phyloP scores from a whole-genome alignment of 345 rosid species.

The Melaleuca quinquenervia region DNA sequence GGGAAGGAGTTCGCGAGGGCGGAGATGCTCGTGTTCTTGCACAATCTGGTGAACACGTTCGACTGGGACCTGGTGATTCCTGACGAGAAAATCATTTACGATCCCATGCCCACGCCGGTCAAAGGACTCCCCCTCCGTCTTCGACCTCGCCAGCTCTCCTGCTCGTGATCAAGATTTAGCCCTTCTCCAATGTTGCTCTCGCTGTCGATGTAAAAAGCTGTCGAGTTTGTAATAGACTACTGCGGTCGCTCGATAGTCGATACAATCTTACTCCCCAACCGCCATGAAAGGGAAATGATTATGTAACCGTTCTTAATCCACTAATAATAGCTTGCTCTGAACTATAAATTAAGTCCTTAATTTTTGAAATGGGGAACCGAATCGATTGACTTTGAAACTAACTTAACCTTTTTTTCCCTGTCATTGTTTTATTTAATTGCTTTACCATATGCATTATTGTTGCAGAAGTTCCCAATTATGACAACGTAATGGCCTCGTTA shows the following conservation, averaged over 20 bases:
- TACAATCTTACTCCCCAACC: not conserved
- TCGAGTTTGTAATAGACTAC: not conserved
- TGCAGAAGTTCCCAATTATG: not conserved
- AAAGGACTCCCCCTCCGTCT: conserved; percentile 11
- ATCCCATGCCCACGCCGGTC: conserved; percentile 9
- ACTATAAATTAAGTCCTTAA: too few relatives aligned
- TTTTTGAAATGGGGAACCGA: not conserved
- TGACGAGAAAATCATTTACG: conserved; percentile 1
- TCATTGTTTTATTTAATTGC: not conserved
- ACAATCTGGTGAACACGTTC: conserved; percentile 8
- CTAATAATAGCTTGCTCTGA: too few relatives aligned
- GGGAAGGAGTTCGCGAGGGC: conserved; percentile 8
- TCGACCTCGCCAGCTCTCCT: not conserved
- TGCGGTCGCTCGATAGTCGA: not conserved
- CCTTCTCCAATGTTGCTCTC: not conserved
- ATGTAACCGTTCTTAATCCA: too few relatives aligned
- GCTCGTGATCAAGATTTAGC: not conserved
- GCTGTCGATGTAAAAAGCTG: too few relatives aligned
- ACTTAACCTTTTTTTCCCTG: not conserved
- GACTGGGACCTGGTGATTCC: conserved; percentile 9
- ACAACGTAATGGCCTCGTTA: not conserved
- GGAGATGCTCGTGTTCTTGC: conserved; percentile 17
- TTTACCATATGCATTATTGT: too few relatives aligned
- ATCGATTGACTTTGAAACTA: fast-evolving
- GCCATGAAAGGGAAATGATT: not conserved